These are phyloP conservation scores for Tetrahymena malaccensis DNA, from an alignment of 73 alveolate genomes.

Conservation along the genomic window DNA sequence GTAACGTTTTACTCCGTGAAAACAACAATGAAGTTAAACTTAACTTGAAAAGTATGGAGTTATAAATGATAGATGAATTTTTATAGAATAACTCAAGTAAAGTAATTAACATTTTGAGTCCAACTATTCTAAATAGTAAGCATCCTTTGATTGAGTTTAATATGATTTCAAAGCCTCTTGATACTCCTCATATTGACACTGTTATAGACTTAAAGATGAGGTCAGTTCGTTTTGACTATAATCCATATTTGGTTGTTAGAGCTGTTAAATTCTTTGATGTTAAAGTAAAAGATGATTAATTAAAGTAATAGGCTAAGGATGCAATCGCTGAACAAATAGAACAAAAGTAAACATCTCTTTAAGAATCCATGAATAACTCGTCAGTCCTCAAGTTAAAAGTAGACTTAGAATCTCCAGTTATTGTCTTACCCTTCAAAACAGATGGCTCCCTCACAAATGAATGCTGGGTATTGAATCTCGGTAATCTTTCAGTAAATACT, in stretches of 20 bases:
- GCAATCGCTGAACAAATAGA: not conserved
- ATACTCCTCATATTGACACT: conserved; percentile 22
- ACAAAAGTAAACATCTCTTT: conserved; percentile 7
- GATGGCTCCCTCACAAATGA: conserved; percentile 1
- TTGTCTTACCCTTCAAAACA: conserved; percentile 6
- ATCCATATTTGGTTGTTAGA: conserved; percentile 20
- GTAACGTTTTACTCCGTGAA: not conserved
- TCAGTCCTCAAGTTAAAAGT: conserved; percentile 22
- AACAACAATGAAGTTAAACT: conserved; percentile 9
- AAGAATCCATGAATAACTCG: conserved; percentile 13
- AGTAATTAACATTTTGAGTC: not conserved
- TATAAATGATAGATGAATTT: not conserved
- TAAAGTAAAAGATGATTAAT: conserved; percentile 18
- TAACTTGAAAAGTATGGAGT: not conserved
- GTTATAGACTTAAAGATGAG: conserved; percentile 10
- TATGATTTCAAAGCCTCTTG: conserved; percentile 13
- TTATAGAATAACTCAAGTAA: not conserved
- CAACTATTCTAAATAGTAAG: not conserved
- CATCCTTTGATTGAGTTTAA: not conserved
- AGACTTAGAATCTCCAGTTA: conserved; percentile 1
- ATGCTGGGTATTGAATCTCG: conserved; percentile 31
- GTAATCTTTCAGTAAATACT: conserved; percentile 7
- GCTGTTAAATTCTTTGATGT: conserved; percentile 14
- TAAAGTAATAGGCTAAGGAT: conserved; percentile 34
- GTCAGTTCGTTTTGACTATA: conserved; percentile 12